These are phyloP conservation scores for Pseudogymnoascus destructans DNA, from an alignment of 2,329 filamentous ascomycete genomes.

Conservation along the genomic window DNA sequence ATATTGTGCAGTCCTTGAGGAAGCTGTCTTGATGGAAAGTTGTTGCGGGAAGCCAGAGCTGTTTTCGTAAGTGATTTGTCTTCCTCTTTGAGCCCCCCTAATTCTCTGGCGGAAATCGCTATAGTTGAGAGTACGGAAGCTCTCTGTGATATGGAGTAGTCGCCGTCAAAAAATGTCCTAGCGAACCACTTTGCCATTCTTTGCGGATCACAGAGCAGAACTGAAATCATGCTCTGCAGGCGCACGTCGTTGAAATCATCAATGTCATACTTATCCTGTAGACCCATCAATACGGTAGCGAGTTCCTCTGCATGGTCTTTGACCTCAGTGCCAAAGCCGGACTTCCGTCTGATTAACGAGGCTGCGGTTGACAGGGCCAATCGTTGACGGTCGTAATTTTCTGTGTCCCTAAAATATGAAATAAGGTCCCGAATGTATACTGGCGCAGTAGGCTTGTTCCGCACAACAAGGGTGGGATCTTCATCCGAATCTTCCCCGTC, in stretches of 20 bases:
- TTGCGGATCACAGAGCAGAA: conserved; percentile 62
- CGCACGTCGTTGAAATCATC: conserved; percentile 63
- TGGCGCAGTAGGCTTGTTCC: conserved; percentile 70
- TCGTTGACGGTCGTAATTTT: conserved; percentile 74
- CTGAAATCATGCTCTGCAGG: conserved; percentile 68
- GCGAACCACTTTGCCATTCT: conserved; percentile 76
- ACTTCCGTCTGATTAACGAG: conserved; percentile 72
- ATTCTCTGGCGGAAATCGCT: conserved; percentile 68
- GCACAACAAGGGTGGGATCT: conserved; percentile 72
- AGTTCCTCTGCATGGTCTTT: conserved; percentile 72
- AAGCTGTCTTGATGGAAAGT: conserved; percentile 72
- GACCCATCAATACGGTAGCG: conserved; percentile 58
- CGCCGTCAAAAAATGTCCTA: conserved; percentile 76
- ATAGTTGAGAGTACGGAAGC: conserved; percentile 70
- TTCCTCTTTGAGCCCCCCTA: conserved; percentile 57
- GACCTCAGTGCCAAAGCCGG: conserved; percentile 78
- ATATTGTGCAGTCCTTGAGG: conserved; percentile 60
- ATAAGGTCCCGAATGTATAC: conserved; percentile 87
- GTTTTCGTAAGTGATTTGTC: conserved; percentile 25
- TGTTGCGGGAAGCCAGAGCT: conserved; percentile 31
- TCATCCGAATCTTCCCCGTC: conserved; percentile 88
- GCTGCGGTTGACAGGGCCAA: conserved; percentile 68
- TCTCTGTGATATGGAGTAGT: conserved; percentile 78
- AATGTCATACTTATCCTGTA: conserved; percentile 77
- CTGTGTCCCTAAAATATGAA: conserved; percentile 61